Percentiles rank a stretch among this genome's conserved stretches.
phyloP scores from a whole-genome alignment of 768 basidiomycete species.

The Lyophyllum decastes region DNA sequence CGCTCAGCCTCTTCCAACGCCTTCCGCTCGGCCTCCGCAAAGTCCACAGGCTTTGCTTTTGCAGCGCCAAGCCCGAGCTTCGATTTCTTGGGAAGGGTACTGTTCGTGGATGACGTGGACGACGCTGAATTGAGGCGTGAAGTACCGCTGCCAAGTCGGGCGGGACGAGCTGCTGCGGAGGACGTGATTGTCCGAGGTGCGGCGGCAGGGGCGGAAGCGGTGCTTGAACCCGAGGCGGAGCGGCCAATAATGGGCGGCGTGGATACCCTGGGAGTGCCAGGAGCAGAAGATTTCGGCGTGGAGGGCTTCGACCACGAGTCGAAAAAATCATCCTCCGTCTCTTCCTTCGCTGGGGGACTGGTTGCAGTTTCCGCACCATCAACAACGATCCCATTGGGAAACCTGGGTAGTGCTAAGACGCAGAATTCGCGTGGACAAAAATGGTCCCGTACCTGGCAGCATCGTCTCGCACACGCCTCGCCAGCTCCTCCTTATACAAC shows the following conservation, averaged over 20 bases:
- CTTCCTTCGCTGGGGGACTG: slow-evolving; percentile 38
- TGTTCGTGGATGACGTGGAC: slow-evolving; percentile 22
- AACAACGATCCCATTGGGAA: slow-evolving; percentile 74
- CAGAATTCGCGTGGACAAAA: neutral
- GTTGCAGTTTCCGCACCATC: slow-evolving; percentile 69
- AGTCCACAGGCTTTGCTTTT: slow-evolving; percentile 86
- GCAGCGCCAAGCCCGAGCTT: slow-evolving; percentile 87
- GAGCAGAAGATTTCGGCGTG: slow-evolving; percentile 52
- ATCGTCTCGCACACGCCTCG: slow-evolving; percentile 79
- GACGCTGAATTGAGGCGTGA: slow-evolving; percentile 40
- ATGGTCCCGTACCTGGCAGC: slow-evolving; percentile 50
- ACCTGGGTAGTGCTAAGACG: slow-evolving; percentile 43
- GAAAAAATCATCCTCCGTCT: slow-evolving; percentile 91
- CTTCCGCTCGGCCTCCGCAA: slow-evolving; percentile 90
- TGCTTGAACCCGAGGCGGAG: slow-evolving; percentile 37
- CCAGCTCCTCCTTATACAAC: slow-evolving; percentile 91
- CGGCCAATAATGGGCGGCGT: slow-evolving; percentile 64
- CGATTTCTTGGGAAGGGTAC: slow-evolving; percentile 54
- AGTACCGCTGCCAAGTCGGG: slow-evolving; percentile 37
- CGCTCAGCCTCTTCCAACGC: slow-evolving; percentile 92
- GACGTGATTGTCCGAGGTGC: slow-evolving; percentile 64
- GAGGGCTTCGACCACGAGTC: slow-evolving; percentile 92
- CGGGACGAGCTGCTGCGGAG: slow-evolving; percentile 54
- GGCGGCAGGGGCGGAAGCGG: slow-evolving; percentile 27
- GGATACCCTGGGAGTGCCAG: slow-evolving; percentile 50